Evolutionary conservation across 1,139 yeast genomes (phyloP).

Genomic region (Yarrowia galli): DNA sequence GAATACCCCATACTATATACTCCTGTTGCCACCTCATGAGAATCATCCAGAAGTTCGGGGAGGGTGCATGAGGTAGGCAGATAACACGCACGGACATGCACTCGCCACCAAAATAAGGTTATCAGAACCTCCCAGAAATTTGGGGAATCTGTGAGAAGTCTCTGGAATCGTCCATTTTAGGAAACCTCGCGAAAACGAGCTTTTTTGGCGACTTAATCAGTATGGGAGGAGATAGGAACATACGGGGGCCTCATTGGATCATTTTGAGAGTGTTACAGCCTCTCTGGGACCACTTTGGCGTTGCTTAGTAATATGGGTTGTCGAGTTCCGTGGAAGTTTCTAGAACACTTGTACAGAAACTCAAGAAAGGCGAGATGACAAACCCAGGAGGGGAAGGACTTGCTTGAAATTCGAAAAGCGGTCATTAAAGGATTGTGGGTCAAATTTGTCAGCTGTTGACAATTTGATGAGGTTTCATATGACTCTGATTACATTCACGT

Average conservation of each 20-base stretch:
- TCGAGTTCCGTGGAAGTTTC: not conserved
- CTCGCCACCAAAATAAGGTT: constrained; percentile 31
- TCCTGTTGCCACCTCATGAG: constrained; percentile 3
- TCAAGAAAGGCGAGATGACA: too few relatives aligned
- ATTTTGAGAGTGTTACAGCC: not conserved
- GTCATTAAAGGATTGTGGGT: too few relatives aligned
- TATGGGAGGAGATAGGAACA: too few relatives aligned
- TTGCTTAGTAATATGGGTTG: not conserved
- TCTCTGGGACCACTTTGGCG: not conserved
- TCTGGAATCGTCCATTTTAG: not conserved
- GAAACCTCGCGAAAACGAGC: not conserved
- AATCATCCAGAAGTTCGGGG: constrained; percentile 15
- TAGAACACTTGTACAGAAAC: not conserved
- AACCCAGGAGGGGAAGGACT: too few relatives aligned
- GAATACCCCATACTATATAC: not conserved
- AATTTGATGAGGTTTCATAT: too few relatives aligned
- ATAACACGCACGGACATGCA: not conserved
- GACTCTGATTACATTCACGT: too few relatives aligned
- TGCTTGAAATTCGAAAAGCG: too few relatives aligned
- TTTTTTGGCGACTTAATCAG: too few relatives aligned
- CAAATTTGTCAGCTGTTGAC: too few relatives aligned
- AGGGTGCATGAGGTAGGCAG: not conserved
- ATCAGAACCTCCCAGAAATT: constrained; percentile 10
- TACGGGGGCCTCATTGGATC: too few relatives aligned
- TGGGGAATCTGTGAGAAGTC: not conserved